A percentile compares a stretch with the other conserved stretches of the same genome.
Conservation (phyloP, 441 rosid genomes). For the Eruca vesicaria region DNA sequence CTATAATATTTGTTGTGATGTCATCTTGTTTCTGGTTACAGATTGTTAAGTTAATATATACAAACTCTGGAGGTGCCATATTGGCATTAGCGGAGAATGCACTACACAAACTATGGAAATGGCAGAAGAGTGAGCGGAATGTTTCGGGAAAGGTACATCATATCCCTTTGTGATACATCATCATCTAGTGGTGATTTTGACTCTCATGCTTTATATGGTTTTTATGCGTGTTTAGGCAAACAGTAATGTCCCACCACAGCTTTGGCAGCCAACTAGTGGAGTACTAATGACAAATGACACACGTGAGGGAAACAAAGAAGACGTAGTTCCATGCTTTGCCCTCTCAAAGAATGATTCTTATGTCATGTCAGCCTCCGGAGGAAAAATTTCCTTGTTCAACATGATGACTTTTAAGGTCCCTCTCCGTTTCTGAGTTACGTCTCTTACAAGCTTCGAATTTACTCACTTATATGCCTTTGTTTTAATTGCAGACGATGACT, state of each 20-base stretch:
- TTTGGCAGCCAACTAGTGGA: slow-evolving; percentile 86
- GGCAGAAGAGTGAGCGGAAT: slow-evolving; percentile 58
- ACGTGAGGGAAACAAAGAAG: slow-evolving; percentile 65
- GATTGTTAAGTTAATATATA: slow-evolving; percentile 59
- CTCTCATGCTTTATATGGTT: background rate
- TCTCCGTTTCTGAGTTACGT: background rate
- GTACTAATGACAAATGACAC: slow-evolving; percentile 74
- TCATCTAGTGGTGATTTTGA: background rate
- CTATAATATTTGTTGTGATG: background rate
- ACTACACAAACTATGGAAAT: slow-evolving; percentile 64
- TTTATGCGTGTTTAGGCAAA: slow-evolving; percentile 57
- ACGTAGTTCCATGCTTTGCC: slow-evolving; percentile 87
- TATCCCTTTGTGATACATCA: background rate
- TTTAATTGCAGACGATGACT: slow-evolving; percentile 55
- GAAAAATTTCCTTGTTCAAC: slow-evolving; percentile 80
- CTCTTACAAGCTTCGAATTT: slow-evolving; percentile 6
- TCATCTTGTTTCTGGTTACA: slow-evolving; percentile 30
- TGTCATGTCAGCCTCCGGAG: slow-evolving; percentile 91
- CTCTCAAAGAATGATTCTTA: slow-evolving; percentile 94
- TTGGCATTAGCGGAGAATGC: slow-evolving; percentile 62
- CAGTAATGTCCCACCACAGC: slow-evolving; percentile 58
- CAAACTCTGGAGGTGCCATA: slow-evolving; percentile 60
- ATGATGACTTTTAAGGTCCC: slow-evolving; percentile 90
- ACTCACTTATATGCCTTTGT: slow-evolving; percentile 5
- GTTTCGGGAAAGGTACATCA: slow-evolving; percentile 46